These are phyloP conservation scores for Trichosporon ovoides DNA, from an alignment of 1,284 basidiomycete genomes.

Conservation along the genomic window DNA sequence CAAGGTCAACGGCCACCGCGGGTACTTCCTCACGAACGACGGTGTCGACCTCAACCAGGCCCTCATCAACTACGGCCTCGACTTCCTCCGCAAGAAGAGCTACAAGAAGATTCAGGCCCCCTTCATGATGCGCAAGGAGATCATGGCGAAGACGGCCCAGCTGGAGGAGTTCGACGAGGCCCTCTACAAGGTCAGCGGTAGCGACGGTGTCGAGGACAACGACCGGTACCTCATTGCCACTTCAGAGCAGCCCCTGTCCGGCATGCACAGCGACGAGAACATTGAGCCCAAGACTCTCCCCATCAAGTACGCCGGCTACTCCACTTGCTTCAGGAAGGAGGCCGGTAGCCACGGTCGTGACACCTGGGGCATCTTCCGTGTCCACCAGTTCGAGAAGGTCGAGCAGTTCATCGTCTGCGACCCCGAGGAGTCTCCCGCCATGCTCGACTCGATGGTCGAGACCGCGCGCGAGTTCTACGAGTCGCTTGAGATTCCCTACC, in stretches of 20 bases:
- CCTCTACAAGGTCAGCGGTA: conserved; percentile 80
- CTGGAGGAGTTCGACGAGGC: conserved; percentile 98
- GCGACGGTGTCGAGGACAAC: conserved; percentile 64
- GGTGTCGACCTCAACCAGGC: conserved; percentile 97
- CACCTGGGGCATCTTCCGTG: conserved; percentile 99
- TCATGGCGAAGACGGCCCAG: conserved; percentile 96
- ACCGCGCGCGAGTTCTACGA: conserved; percentile 94
- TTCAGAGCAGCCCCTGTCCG: conserved; percentile 96
- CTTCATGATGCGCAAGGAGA: conserved; percentile 97
- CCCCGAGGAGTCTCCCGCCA: conserved; percentile 87
- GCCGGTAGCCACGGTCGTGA: conserved; percentile 94
- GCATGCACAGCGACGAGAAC: conserved; percentile 93
- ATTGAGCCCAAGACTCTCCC: conserved; percentile 91
- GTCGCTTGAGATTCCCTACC: conserved; percentile 84
- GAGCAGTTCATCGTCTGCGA: conserved; percentile 96
- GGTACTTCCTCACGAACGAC: conserved; percentile 92
- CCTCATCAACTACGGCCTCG: conserved; percentile 87
- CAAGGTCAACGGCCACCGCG: conserved; percentile 91
- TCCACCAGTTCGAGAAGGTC: conserved; percentile 99
- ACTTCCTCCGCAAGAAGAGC: conserved; percentile 74
- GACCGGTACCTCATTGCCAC: conserved; percentile 99
- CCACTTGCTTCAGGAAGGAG: conserved; percentile 99
- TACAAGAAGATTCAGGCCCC: conserved; percentile 97
- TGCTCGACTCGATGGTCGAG: conserved; percentile 84
- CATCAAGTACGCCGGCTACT: conserved; percentile 62